Conservation (phyloP, 2,329 filamentous ascomycete genomes). For the Lasiodiplodia theobromae region DNA sequence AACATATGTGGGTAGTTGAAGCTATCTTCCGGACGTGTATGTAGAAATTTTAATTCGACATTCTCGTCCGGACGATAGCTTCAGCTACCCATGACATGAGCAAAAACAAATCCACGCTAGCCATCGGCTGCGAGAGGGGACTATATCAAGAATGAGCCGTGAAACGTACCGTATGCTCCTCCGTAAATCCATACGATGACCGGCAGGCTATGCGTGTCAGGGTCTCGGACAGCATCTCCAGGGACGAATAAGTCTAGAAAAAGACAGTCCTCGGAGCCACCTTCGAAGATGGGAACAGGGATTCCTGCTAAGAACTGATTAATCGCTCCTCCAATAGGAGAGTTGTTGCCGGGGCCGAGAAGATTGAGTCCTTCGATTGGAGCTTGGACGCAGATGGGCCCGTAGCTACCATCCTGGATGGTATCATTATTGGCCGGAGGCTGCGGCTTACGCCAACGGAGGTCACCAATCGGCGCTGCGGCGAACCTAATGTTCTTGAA, state of each 20-base stretch:
- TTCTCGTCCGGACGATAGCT: too few relatives aligned
- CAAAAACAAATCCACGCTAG: too few relatives aligned
- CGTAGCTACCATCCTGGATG: constrained; percentile 30
- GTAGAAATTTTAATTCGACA: too few relatives aligned
- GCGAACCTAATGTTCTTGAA: constrained; percentile 41
- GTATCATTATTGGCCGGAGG: constrained; percentile 22
- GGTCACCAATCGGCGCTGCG: constrained; percentile 42
- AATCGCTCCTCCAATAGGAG: constrained; percentile 24
- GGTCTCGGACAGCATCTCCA: constrained; percentile 20
- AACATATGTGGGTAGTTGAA: too few relatives aligned
- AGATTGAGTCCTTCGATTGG: constrained; percentile 24
- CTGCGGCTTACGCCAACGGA: constrained; percentile 34
- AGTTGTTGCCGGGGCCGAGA: constrained; percentile 27
- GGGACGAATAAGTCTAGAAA: constrained; percentile 29
- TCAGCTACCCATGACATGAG: too few relatives aligned
- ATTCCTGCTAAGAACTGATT: constrained; percentile 26
- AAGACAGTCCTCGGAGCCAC: constrained; percentile 26
- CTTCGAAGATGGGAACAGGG: constrained; percentile 15
- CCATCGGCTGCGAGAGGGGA: too few relatives aligned
- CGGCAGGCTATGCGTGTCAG: constrained; percentile 7
- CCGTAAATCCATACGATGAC: constrained; percentile 25
- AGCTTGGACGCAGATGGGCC: constrained; percentile 28
- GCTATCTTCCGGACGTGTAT: too few relatives aligned
- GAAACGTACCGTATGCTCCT: constrained; percentile 15
- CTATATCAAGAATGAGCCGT: not conserved